Evolutionary conservation across 805 yeast genomes (phyloP).

Genomic region (Deakozyma indianensis): DNA sequence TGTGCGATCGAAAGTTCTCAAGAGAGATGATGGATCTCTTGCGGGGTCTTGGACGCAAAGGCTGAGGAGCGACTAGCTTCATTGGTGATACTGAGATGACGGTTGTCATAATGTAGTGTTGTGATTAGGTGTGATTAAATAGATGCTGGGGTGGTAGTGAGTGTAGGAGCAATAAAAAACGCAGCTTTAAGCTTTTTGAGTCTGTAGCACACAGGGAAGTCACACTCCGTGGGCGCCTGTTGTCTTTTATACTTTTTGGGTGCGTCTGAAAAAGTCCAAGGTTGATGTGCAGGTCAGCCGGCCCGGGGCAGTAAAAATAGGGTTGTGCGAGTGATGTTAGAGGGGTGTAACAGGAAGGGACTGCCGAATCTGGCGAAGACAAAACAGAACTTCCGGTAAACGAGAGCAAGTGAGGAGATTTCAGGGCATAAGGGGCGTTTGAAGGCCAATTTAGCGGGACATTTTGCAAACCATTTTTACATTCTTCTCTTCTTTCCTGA

Average conservation of each 20-base stretch:
- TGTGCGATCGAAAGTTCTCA: constrained; percentile 3
- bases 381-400: not conserved
- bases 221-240: not conserved
- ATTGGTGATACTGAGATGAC: constrained; percentile 1
- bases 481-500: no score
- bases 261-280: no score
- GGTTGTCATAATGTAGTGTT: constrained; percentile 3
- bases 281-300: no score
- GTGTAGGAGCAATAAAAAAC: no score
- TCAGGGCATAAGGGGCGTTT: no score
- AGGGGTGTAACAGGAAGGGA: not conserved
- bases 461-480: no score
- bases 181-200: no score
- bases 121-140: not conserved
- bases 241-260: not conserved
- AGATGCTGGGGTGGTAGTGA: not conserved
- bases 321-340: not conserved
- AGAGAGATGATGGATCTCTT: constrained; percentile 8
- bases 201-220: no score
- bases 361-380: not conserved
- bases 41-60: constrained; percentile 10
- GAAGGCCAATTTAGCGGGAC: no score
- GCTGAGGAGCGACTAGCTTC: constrained; percentile 13
- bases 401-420: not conserved
- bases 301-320: not conserved